Evolutionary conservation across 2,329 filamentous ascomycete species (phyloP).

Genomic region (Apiospora aurea): DNA sequence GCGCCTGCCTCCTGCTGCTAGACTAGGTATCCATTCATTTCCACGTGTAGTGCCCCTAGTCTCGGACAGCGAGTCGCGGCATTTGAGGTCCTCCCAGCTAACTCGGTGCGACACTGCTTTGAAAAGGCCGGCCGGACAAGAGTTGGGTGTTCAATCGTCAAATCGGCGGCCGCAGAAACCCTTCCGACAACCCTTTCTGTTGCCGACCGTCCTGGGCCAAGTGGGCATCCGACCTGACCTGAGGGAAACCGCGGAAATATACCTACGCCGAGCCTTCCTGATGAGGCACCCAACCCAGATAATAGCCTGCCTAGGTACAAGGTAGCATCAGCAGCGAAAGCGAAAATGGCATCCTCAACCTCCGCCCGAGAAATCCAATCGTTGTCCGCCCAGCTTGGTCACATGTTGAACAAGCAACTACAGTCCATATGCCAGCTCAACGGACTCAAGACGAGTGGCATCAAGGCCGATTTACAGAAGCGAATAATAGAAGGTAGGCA

Average conservation of each 20-base stretch:
- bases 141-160: background rate
- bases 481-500: slow-evolving; percentile 82
- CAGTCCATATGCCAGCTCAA: slow-evolving; percentile 79
- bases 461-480: slow-evolving; percentile 82
- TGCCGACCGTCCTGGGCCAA: background rate
- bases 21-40: background rate
- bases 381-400: slow-evolving; percentile 53
- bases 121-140: background rate
- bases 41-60: background rate
- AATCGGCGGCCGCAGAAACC: background rate
- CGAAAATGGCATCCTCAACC: slow-evolving; percentile 37
- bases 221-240: slow-evolving; percentile 22
- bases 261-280: slow-evolving; percentile 34
- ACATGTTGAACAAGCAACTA: slow-evolving; percentile 68
- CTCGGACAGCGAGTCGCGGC: background rate
- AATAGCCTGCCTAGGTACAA: slow-evolving; percentile 34
- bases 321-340: slow-evolving; percentile 30
- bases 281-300: slow-evolving; percentile 35
- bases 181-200: background rate
- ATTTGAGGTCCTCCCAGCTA: background rate
- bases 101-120: background rate
- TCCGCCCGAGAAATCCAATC: slow-evolving; percentile 49
- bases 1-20: background rate
- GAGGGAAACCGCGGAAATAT: slow-evolving; percentile 12
- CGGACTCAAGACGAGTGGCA: slow-evolving; percentile 77